These are phyloP conservation scores for Sugiyamaella smithiae DNA, from an alignment of 805 yeast genomes.

Conservation along the genomic window DNA sequence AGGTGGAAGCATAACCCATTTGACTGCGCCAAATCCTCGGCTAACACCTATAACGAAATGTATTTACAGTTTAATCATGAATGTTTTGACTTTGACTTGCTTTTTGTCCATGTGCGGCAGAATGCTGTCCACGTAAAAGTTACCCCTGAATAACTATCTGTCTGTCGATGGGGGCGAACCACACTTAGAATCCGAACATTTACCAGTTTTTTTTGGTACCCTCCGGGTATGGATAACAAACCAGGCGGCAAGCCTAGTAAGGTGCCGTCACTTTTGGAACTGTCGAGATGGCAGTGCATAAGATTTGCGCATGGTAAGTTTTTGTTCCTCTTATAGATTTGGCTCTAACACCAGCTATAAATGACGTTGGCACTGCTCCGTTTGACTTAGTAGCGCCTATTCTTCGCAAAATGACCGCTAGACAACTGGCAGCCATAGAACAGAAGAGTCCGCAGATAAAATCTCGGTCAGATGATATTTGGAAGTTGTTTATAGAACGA, in stretches of 20 bases:
- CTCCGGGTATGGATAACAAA: background rate
- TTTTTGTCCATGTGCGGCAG: no score
- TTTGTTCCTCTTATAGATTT: no score
- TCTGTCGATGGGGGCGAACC: no score
- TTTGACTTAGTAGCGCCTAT: constrained; percentile 38
- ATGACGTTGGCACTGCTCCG: constrained; percentile 39
- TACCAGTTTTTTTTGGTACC: no score
- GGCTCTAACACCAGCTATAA: constrained; percentile 25
- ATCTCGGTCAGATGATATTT: constrained; percentile 31
- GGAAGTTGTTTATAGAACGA: constrained; percentile 31
- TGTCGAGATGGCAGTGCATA: constrained; percentile 25
- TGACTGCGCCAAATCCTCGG: no score
- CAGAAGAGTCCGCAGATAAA: constrained; percentile 31
- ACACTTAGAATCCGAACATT: no score
- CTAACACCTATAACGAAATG: no score
- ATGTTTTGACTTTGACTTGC: no score
- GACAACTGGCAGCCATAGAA: constrained; percentile 36
- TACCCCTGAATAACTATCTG: background rate
- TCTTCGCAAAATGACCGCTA: constrained; percentile 31
- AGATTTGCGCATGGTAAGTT: constrained; percentile 25
- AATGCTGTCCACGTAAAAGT: background rate
- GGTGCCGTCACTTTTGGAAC: constrained; percentile 20
- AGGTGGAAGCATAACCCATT: background rate
- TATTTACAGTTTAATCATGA: no score
- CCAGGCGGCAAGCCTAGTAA: background rate